phyloP scores from a whole-genome alignment of 345 rosid species.

The Hypericum perforatum region DNA sequence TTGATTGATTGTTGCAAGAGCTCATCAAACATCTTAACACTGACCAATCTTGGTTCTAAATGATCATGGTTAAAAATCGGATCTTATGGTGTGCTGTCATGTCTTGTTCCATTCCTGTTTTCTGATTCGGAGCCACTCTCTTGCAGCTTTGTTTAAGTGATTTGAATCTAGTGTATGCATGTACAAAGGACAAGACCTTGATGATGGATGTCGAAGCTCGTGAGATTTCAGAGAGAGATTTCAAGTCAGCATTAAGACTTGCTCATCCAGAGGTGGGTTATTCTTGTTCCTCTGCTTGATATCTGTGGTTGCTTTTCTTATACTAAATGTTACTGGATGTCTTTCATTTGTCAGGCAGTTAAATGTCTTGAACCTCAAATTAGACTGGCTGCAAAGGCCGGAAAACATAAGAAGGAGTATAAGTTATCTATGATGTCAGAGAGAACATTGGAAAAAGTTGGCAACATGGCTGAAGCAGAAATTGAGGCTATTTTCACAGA shows the following conservation, averaged over 20 bases:
- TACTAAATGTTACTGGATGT: constrained; percentile 10
- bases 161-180: constrained; percentile 86
- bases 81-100: too few relatives aligned
- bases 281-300: constrained; percentile 7
- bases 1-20: too few relatives aligned
- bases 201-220: constrained; percentile 94
- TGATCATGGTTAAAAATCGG: too few relatives aligned
- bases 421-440: constrained; percentile 72
- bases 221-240: constrained; percentile 78
- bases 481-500: constrained; percentile 74
- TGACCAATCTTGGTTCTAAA: too few relatives aligned
- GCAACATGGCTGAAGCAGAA: constrained; percentile 50
- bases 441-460: constrained; percentile 52
- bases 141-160: constrained; percentile 87
- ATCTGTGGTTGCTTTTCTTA: not conserved
- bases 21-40: too few relatives aligned
- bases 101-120: not conserved
- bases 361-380: constrained; percentile 84
- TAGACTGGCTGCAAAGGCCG: constrained; percentile 78
- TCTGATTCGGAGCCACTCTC: constrained; percentile 16
- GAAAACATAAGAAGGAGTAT: constrained; percentile 87
- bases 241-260: constrained; percentile 76
- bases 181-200: constrained; percentile 86
- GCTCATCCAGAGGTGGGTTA: constrained; percentile 86
- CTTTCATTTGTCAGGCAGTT: constrained; percentile 55